phyloP scores from a whole-genome alignment of 495 filamentous ascomycete species.

The Hypomontagnella monticulosa region DNA sequence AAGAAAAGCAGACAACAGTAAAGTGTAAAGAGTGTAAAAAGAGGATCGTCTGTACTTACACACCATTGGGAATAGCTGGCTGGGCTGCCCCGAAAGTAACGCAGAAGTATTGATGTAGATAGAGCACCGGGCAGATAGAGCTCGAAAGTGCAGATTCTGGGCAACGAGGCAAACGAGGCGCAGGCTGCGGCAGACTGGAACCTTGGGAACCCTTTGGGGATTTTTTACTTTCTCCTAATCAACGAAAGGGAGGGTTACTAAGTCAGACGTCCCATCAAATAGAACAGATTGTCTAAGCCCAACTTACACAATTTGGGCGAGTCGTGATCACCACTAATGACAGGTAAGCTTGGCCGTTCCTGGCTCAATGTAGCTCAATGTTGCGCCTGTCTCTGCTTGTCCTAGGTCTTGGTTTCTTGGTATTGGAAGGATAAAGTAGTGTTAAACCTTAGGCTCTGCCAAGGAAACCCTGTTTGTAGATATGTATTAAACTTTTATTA shows the following conservation, averaged over 20 bases:
- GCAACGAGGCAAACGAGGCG: conserved; percentile 36
- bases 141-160: conserved; percentile 23
- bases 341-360: conserved; percentile 11
- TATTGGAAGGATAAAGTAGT: conserved; percentile 11
- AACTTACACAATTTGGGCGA: conserved; percentile 10
- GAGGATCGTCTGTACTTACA: conserved; percentile 36
- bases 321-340: conserved; percentile 18
- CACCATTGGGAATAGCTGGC: conserved; percentile 27
- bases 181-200: conserved; percentile 9
- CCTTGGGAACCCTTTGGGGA: conserved; percentile 20
- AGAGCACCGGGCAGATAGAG: no score
- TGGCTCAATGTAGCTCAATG: conserved; percentile 3
- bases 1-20: conserved; percentile 7
- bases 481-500: no score
- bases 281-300: conserved; percentile 17
- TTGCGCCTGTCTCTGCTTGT: conserved; percentile 16
- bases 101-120: no score
- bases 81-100: conserved; percentile 19
- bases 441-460: conserved; percentile 17
- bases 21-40: conserved; percentile 16
- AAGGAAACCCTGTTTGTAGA: conserved; percentile 6
- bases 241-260: conserved; percentile 24
- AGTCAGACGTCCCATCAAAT: conserved; percentile 2
- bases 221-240: conserved; percentile 6
- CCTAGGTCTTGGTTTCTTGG: conserved; percentile 25